Evolutionary conservation across 768 basidiomycete species (phyloP), one percentile per base, ranked within the genome.

Genomic region (Leccinum sublutescens): DNA sequence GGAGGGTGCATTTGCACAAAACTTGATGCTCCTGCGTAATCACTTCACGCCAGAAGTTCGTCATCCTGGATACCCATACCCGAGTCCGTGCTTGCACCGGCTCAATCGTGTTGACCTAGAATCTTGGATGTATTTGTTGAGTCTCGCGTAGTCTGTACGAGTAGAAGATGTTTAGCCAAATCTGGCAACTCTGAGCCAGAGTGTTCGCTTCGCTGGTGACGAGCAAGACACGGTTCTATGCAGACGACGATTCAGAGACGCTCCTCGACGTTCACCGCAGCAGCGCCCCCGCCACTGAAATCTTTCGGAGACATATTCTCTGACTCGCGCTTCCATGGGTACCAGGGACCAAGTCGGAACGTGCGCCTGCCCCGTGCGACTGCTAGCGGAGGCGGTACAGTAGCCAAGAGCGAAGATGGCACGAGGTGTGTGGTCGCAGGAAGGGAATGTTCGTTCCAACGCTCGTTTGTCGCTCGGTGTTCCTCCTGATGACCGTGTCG

Each of bases 381-480:
- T 23, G 72, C 83, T 2, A 76, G 71, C 58, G 88, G 89, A 52
- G 86, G 87, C 34, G 88, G 88, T 0, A 76, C 84, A 1, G 83
- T 93, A 48, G 80, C 88, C 23, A 85, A 81, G 66, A 86, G 80
- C 62, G 85, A 86, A 60, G 89, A 91, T 64, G 86, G 85, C 1
- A 68, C 65, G 38, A 74, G 85, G 65, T 89, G 87, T 72, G 88
- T 84, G 2, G 86, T 91, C 11, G 83, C 89, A 1, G 89, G 90
- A n/a, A 84, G 83, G 72, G 90, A 91, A 77, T 89, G 90, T 90
- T 23, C 23, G 23, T 23, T 2, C 23, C 23, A 23, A 23, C 23
- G 23, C 23, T 23, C 2, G 23, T 23, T 23, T 23, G 23, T 23
- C n/a, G 9, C 33, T 45, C 12, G 19, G 19, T 25, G 10, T 48